Percentiles rank a stretch among this genome's conserved stretches.
Evolutionary conservation across 768 basidiomycete genomes (phyloP).

Genomic region (Xanthoconium purpureum): DNA sequence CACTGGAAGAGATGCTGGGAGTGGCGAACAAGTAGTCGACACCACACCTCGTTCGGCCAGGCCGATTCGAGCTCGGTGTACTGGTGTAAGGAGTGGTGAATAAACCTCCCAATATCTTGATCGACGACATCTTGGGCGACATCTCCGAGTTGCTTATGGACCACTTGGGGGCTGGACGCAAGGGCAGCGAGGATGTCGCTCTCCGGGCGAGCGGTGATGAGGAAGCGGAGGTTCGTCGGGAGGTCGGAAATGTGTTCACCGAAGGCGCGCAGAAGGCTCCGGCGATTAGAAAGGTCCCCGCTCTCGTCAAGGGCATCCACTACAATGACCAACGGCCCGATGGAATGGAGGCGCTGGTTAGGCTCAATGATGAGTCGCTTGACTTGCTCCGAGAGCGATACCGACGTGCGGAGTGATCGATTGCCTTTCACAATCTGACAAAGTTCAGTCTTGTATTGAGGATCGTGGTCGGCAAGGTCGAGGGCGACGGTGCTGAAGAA

Average conservation of each 20-base stretch:
- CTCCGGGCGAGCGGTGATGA: constrained; percentile 29
- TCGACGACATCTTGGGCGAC: constrained; percentile 12
- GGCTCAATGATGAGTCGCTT: constrained; percentile 29
- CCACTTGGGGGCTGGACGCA: neutral
- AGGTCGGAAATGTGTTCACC: constrained; percentile 9
- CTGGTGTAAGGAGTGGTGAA: constrained; percentile 10
- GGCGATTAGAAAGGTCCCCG: constrained; percentile 14
- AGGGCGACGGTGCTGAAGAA: constrained; percentile 35
- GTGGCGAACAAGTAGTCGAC: constrained; percentile 17
- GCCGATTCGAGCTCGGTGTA: constrained; percentile 11
- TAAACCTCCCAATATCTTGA: constrained; percentile 14
- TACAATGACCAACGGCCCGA: constrained; percentile 34
- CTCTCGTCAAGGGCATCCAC: constrained; percentile 37
- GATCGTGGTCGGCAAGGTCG: constrained; percentile 33
- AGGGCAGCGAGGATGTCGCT: constrained; percentile 18
- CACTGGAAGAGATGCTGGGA: constrained; percentile 35
- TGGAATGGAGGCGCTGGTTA: constrained; percentile 15
- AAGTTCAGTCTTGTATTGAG: constrained; percentile 21
- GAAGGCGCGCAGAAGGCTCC: constrained; percentile 22
- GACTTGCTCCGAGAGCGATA: constrained; percentile 25
- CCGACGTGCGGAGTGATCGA: constrained; percentile 21
- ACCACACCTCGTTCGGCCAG: constrained; percentile 23
- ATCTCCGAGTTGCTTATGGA: constrained; percentile 16
- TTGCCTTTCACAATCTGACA: constrained; percentile 17
- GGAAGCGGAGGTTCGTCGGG: constrained; percentile 24